Evolutionary conservation across 2,329 filamentous ascomycete species (phyloP), one percentile per base, ranked within the genome.

Genomic region (Fusarium nelsonii): DNA sequence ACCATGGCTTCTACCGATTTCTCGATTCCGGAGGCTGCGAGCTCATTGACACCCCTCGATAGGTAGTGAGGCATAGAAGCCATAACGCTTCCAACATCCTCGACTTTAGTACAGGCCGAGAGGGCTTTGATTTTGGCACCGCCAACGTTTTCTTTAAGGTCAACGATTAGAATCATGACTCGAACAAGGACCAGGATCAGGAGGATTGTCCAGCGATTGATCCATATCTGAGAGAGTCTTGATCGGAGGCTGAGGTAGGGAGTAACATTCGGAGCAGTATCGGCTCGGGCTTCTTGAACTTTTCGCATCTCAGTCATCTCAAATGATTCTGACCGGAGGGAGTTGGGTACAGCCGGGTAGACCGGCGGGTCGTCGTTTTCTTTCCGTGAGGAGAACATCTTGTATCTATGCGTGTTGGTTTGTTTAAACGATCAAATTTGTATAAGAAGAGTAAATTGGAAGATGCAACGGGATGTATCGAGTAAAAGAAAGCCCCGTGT

Each of bases 1-100:
- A 96, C 92, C 78, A 98, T 86, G 49, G 89, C 95, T 66, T 89
- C 86, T 69, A 98, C 89, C 10, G 93, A 89, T 73, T 91, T 90
- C 72, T 94, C 92, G 71, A 98, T 90, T 58, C 92, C 91, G 48
- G 86, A 86, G 33, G 93, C 92, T 9, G 93, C 91, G 72, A 98
- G 82, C 62, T 93, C 88, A 81, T 99, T 99, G 77, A 97, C 90
- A 56, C 96, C 96, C 52, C 87, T 84, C 3, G 94, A 92, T 77
- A 98, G 90, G 81, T 97, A 98, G 80, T 97, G 92, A 59, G 96
- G 96, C 94, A 98, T 97, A 37, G 96, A 98, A 39, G 95, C 96
- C 93, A 99, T 95, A 64, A 93, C 88, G 78, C 94, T 97, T 68
- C 95, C 96, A 72, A 97, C 88, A 71, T 93, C 93, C 82, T 99